Evolutionary conservation across 2,329 filamentous ascomycete genomes (phyloP), one percentile per base, ranked within the genome.

Genomic region (Sclerotiophoma versabilis): DNA sequence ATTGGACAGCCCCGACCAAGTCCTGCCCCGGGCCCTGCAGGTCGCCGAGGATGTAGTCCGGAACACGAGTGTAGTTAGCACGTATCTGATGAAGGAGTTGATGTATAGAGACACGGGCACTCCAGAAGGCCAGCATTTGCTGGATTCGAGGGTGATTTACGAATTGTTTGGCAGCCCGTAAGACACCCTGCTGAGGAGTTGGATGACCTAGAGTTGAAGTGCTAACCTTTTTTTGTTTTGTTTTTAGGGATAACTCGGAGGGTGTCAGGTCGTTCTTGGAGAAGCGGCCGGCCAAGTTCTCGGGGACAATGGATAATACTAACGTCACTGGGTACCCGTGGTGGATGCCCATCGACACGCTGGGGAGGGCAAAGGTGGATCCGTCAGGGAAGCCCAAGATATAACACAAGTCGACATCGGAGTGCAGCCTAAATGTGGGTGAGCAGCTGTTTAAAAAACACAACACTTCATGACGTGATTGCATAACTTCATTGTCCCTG

Each of bases 231-330:
- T n/a, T n/a, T n/a, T n/a, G n/a, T n/a, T n/a, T n/a, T 22, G 17
- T 8, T 8, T 12, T 23, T 34, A 84, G 81, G 59, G 89, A 91
- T 64, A 84, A 87, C 46, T 81, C 81, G 29, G 89, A 91, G 69
- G 88, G 88, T 2, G 83, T 90, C 6, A 68, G 79, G 48, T 86
- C 86, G n/a, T 91, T 91, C 71, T 73, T 90, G 68, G 79, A 90
- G 75, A 91, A 91, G 78, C 78, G 88, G 43, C 78, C 80, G 51
- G 84, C 87, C 0, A 77, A 81, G 11, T 91, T 91, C 64, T 78
- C 75, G 29, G 87, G 80, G 1, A 84, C 80, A 6, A 80, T 89
- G 74, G 83, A 85, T 19, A 78, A 82, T 26, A 83, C 89, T 68
- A 79, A 81, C 8, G 86, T 88, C 2, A 71, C 73, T 0, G 80